Evolutionary conservation across 257 asterid genomes (phyloP).

Genomic region (Lycium ferocissimum): DNA sequence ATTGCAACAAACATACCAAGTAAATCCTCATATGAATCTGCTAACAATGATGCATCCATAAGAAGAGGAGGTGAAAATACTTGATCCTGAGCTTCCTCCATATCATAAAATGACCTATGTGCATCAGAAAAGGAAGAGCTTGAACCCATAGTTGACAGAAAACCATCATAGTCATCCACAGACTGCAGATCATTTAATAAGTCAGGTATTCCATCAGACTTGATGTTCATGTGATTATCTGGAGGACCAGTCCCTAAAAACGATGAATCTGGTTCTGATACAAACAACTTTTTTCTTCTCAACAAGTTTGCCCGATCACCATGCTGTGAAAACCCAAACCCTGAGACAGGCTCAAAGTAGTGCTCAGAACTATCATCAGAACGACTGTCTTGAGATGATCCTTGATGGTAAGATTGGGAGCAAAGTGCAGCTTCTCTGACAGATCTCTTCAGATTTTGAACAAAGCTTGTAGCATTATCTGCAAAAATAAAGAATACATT

Average conservation of each 20-base stretch:
- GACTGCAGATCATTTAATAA: conserved; percentile 73
- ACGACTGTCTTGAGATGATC: conserved; percentile 80
- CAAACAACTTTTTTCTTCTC: conserved; percentile 59
- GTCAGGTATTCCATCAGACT: conserved; percentile 64
- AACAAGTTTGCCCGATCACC: conserved; percentile 59
- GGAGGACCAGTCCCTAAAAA: conserved; percentile 53
- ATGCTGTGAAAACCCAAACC: conserved; percentile 69
- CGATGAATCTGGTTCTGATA: conserved; percentile 69
- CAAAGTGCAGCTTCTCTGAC: conserved; percentile 96
- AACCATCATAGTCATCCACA: conserved; percentile 77
- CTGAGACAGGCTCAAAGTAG: conserved; percentile 82
- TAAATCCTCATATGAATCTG: conserved; percentile 90
- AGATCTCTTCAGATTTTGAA: conserved; percentile 87
- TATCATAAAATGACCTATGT: conserved; percentile 72
- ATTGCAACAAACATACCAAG: conserved; percentile 67
- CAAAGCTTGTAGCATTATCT: conserved; percentile 73
- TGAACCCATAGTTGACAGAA: conserved; percentile 80
- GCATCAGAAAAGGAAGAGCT: conserved; percentile 79
- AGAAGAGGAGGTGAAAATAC: conserved; percentile 95
- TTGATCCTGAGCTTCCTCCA: conserved; percentile 81
- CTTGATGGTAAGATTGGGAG: conserved; percentile 59
- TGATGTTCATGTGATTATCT: conserved; percentile 58
- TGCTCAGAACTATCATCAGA: conserved; percentile 92
- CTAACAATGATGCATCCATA: conserved; percentile 75
- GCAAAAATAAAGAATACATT: conserved; percentile 42